These are phyloP conservation scores for Tieghemostelium lacteum DNA, from an alignment of 78 protist genomes.

Conservation along the genomic window DNA sequence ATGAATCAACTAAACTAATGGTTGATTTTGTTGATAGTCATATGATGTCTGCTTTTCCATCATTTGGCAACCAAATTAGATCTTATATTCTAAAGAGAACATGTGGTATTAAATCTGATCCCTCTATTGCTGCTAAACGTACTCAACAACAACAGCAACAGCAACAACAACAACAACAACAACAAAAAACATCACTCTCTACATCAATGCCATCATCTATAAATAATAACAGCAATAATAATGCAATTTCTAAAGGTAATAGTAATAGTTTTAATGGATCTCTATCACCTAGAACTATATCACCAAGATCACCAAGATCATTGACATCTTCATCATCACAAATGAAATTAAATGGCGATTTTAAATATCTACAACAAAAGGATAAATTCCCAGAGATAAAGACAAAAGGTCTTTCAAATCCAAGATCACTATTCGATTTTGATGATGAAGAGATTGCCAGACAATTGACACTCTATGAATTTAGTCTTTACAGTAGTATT, in stretches of 20 bases:
- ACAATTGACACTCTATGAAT: conserved; percentile 72
- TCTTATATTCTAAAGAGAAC: conserved; percentile 47
- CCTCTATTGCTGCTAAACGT: conserved; percentile 37
- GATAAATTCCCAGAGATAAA: conserved; percentile 38
- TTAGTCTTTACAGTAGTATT: conserved; percentile 39
- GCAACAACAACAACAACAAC: not conserved
- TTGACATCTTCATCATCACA: not conserved
- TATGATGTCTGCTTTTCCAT: conserved; percentile 61
- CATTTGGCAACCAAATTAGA: conserved; percentile 36
- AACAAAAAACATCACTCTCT: not conserved
- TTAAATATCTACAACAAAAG: no score
- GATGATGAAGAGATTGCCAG: conserved; percentile 79
- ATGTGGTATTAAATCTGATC: conserved; percentile 37
- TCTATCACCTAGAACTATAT: conserved; percentile 20
- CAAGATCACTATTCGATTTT: conserved; percentile 60
- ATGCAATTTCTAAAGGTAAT: not conserved
- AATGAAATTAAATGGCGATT: no score
- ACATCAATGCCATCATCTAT: not conserved
- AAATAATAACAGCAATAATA: not conserved
- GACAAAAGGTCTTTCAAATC: conserved; percentile 36
- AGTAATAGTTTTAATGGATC: not conserved
- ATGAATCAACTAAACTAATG: conserved; percentile 43
- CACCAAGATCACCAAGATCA: not conserved
- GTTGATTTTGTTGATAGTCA: conserved; percentile 64
- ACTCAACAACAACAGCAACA: not conserved